phyloP scores from a whole-genome alignment of 768 basidiomycete genomes.

The Pisolithus marmoratus region DNA sequence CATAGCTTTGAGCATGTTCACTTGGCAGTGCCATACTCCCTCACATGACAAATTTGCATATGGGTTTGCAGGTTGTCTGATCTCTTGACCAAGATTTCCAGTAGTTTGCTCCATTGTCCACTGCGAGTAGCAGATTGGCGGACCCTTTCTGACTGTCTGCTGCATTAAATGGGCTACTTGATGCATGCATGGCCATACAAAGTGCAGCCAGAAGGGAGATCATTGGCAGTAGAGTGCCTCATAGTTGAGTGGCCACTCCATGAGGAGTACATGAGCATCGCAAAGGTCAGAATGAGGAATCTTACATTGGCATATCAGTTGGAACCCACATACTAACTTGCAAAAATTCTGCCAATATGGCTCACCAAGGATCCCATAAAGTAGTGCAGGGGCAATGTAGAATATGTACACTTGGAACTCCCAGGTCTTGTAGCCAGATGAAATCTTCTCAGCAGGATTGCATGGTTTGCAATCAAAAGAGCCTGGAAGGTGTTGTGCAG shows the following conservation, averaged over 20 bases:
- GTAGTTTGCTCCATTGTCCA: too few species aligned
- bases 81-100: too few species aligned
- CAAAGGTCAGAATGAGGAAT: slow-evolving; percentile 12
- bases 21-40: too few species aligned
- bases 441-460: too few species aligned
- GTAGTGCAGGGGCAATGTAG: slow-evolving; percentile 13
- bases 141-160: slow-evolving; percentile 19
- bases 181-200: slow-evolving; percentile 25
- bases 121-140: slow-evolving; percentile 15
- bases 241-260: slow-evolving; percentile 22
- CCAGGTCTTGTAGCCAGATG: slow-evolving; percentile 19
- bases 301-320: slow-evolving; percentile 11
- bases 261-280: slow-evolving; percentile 7
- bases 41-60: too few species aligned
- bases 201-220: slow-evolving; percentile 16
- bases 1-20: too few species aligned
- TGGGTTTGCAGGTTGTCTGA: too few species aligned
- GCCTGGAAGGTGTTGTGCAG: too few species aligned
- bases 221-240: slow-evolving; percentile 27
- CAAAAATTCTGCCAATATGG: slow-evolving; percentile 17
- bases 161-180: slow-evolving; percentile 16
- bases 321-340: slow-evolving; percentile 16
- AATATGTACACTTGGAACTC: slow-evolving; percentile 16
- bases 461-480: too few species aligned
- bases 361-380: slow-evolving; percentile 11